These are phyloP conservation scores for Phytophthora constricta DNA, from an alignment of 352 stramenopile genomes.

Conservation along the genomic window DNA sequence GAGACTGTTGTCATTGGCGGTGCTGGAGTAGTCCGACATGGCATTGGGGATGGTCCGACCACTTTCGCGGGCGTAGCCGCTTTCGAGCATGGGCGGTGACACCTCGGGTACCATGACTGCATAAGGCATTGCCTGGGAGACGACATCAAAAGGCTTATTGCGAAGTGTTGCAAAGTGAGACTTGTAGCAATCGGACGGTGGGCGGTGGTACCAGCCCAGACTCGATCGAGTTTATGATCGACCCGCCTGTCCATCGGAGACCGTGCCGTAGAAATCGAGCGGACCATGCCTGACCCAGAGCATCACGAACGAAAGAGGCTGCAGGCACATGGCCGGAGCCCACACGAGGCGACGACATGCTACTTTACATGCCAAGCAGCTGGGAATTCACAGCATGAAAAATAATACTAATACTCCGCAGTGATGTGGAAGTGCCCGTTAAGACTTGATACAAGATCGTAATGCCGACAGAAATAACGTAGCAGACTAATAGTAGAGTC, in stretches of 20 bases:
- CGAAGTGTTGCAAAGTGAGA: conserved; percentile 23
- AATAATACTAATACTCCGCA: too few relatives aligned
- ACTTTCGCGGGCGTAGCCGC: conserved; percentile 34
- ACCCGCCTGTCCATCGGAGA: conserved; percentile 25
- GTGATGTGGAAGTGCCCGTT: background rate
- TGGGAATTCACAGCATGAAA: too few relatives aligned
- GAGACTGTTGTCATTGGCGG: conserved; percentile 23
- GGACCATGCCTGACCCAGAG: background rate
- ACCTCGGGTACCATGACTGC: conserved; percentile 22
- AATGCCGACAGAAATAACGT: too few relatives aligned
- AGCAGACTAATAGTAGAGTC: too few relatives aligned
- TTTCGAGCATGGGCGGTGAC: conserved; percentile 39
- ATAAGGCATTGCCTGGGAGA: conserved; percentile 19
- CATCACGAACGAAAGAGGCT: background rate
- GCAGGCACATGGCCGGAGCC: background rate
- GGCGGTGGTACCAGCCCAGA: background rate
- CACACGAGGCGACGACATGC: background rate
- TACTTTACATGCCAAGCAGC: background rate
- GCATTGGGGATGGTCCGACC: conserved; percentile 16
- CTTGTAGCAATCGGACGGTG: conserved; percentile 3
- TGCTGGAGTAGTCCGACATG: conserved; percentile 28
- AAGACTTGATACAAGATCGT: too few relatives aligned
- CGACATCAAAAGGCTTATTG: conserved; percentile 1
- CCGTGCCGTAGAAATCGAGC: background rate
- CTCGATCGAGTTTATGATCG: background rate